phyloP scores from a whole-genome alignment of 176 grass and related monocot species.

The Phyllostachys edulis region DNA sequence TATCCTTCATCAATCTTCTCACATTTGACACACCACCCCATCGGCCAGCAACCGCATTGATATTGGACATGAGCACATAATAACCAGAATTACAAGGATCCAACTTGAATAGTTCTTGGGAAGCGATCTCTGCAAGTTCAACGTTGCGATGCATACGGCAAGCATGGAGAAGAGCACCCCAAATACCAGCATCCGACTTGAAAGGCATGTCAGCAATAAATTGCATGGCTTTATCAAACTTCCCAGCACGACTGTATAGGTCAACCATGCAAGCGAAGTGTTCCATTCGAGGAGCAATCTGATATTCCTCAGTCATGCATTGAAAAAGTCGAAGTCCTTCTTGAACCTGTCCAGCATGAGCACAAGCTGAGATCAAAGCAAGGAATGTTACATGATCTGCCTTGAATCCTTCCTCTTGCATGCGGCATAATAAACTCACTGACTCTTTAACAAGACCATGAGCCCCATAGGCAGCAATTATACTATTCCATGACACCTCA shows the following conservation, averaged over 20 bases:
- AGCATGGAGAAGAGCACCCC: slow-evolving; percentile 81
- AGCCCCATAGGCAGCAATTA: slow-evolving; percentile 80
- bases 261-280: slow-evolving; percentile 83
- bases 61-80: slow-evolving; percentile 93
- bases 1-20: slow-evolving; percentile 84
- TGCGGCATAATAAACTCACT: slow-evolving; percentile 48
- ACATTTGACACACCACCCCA: slow-evolving; percentile 80
- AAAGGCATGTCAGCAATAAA: slow-evolving; percentile 68
- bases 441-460: slow-evolving; percentile 75
- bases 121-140: slow-evolving; percentile 72
- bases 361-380: slow-evolving; percentile 81
- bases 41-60: slow-evolving; percentile 73
- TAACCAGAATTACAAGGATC: slow-evolving; percentile 87
- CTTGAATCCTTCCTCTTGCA: slow-evolving; percentile 67
- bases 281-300: slow-evolving; percentile 66
- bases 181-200: slow-evolving; percentile 78
- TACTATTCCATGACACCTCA: slow-evolving; percentile 90
- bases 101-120: slow-evolving; percentile 57
- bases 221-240: slow-evolving; percentile 63
- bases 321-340: slow-evolving; percentile 64
- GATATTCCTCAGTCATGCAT: slow-evolving; percentile 55
- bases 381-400: slow-evolving; percentile 84
- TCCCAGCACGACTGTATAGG: slow-evolving; percentile 72
- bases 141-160: slow-evolving; percentile 62
- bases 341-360: slow-evolving; percentile 67